Evolutionary conservation across 2,329 filamentous ascomycete species (phyloP).

Genomic region (Stachybotrys chlorohalonatus): DNA sequence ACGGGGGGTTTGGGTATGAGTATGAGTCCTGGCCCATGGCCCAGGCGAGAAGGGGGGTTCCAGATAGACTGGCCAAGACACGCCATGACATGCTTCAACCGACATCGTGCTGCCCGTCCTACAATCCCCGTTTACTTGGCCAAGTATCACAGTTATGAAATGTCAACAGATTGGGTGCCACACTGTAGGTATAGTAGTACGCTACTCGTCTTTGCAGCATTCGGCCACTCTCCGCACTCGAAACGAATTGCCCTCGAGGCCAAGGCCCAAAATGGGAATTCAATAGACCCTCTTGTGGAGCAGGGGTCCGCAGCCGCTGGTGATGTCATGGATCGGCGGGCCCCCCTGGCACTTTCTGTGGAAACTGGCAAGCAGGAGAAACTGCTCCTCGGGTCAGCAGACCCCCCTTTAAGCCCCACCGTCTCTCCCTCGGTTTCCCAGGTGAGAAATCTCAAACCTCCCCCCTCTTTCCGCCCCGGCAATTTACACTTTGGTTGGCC

Average conservation of each 20-base stretch:
- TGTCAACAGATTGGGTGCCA: too few species aligned
- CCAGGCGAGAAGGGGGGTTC: too few species aligned
- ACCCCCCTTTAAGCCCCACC: background rate
- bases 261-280: background rate
- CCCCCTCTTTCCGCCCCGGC: too few species aligned
- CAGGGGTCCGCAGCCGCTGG: background rate
- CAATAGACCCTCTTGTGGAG: background rate
- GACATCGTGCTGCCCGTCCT: too few species aligned
- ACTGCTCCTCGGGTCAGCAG: background rate
- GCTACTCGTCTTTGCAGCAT: background rate
- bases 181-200: too few species aligned
- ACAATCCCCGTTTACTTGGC: too few species aligned
- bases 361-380: background rate
- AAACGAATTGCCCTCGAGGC: background rate
- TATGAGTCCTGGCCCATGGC: too few species aligned
- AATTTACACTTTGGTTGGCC: background rate
- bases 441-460: background rate
- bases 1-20: too few species aligned
- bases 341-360: background rate
- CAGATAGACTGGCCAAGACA: too few species aligned
- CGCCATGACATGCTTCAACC: too few species aligned
- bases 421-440: background rate
- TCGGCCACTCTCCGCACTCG: background rate
- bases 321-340: slow-evolving; percentile 1
- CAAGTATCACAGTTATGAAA: too few species aligned